phyloP scores from a whole-genome alignment of 371 early-diverging fungal species.

The Actinomortierella wolfii region DNA sequence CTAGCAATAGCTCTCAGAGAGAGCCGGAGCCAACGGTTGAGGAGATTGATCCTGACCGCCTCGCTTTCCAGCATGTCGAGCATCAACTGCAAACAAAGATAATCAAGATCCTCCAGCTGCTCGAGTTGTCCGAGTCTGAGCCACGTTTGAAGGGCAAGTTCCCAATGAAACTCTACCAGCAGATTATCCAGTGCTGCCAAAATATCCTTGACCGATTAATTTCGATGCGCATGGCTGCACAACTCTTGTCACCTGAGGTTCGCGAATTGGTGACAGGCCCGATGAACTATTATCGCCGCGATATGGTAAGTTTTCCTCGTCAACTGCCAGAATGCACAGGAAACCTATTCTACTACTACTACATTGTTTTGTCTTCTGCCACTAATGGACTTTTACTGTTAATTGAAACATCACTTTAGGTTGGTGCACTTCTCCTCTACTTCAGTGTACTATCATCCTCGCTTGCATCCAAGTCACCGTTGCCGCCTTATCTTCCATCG shows the following conservation, averaged over 20 bases:
- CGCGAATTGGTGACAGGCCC: slow-evolving; percentile 39
- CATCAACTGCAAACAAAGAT: slow-evolving; percentile 41
- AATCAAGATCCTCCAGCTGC: slow-evolving; percentile 48
- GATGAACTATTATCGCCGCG: slow-evolving; percentile 52
- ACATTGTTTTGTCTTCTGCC: background rate
- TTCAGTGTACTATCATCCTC: slow-evolving; percentile 55
- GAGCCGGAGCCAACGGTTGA: background rate
- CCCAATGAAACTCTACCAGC: slow-evolving; percentile 57
- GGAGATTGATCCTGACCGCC: slow-evolving; percentile 20
- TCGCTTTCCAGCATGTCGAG: slow-evolving; percentile 43
- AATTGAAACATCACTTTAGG: slow-evolving; percentile 6
- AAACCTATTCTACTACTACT: background rate
- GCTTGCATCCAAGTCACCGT: slow-evolving; percentile 55
- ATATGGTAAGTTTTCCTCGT: slow-evolving; percentile 48
- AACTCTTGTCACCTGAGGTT: slow-evolving; percentile 54
- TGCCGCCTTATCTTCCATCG: slow-evolving; percentile 64
- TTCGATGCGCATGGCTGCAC: slow-evolving; percentile 56
- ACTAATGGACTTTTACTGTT: background rate
- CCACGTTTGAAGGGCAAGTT: slow-evolving; percentile 65
- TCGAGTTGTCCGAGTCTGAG: slow-evolving; percentile 61
- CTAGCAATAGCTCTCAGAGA: too few relatives aligned
- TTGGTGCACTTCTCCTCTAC: slow-evolving; percentile 39
- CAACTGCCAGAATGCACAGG: too few relatives aligned
- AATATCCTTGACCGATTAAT: slow-evolving; percentile 61
- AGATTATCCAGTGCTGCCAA: slow-evolving; percentile 58